Evolutionary conservation across 1,139 yeast species (phyloP).

Genomic region (Pichia sp.): DNA sequence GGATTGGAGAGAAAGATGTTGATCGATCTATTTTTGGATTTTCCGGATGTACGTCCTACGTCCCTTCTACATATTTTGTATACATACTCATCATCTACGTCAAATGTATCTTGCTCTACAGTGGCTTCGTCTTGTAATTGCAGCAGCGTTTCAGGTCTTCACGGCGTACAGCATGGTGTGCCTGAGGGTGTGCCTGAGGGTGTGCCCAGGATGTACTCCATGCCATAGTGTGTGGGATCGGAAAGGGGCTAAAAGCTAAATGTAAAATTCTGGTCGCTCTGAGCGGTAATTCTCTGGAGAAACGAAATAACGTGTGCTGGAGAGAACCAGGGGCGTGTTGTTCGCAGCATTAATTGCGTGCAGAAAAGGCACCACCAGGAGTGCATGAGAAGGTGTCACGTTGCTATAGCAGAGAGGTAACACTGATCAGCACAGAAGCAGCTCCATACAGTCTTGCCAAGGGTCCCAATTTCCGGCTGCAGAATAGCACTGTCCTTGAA

Average conservation of each 20-base stretch:
- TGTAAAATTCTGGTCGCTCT: neutral
- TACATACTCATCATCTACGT: neutral
- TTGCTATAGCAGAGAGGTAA: neutral
- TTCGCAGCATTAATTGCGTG: neutral
- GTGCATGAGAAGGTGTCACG: neutral
- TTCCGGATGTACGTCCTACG: neutral
- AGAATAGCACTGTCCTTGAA: neutral
- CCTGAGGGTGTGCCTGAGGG: neutral
- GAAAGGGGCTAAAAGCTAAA: neutral
- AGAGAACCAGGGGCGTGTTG: neutral
- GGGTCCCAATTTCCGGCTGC: neutral
- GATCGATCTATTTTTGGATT: neutral
- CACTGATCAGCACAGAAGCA: neutral
- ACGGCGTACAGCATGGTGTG: too few relatives aligned
- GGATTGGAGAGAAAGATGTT: conserved; percentile 24
- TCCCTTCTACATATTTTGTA: neutral
- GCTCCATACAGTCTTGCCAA: neutral
- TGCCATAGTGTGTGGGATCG: neutral
- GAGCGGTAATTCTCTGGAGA: neutral
- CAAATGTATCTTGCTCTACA: neutral
- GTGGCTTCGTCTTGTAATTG: neutral
- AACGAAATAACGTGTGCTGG: neutral
- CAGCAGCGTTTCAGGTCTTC: too few relatives aligned
- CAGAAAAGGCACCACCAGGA: neutral
- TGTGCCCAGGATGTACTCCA: neutral